A percentile compares a stretch with the other conserved stretches of the same genome.
phyloP scores from a whole-genome alignment of 139 green algal genomes.

The Chlamydomonas sp. region DNA sequence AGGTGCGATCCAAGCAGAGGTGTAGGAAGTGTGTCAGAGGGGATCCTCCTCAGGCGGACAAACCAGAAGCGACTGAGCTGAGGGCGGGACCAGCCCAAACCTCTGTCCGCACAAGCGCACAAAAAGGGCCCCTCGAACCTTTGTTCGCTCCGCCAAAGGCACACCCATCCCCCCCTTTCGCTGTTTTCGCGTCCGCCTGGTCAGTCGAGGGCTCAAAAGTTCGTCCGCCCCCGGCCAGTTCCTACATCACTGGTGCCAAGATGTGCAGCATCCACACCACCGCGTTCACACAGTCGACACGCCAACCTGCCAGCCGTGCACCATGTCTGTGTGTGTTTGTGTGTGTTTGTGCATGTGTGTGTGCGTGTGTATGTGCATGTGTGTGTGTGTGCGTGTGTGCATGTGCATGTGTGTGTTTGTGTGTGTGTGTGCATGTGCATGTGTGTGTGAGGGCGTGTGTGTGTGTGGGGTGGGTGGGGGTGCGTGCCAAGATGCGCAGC shows the following conservation, averaged over 20 bases:
- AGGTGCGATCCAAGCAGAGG: too few relatives aligned
- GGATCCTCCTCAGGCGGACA: too few relatives aligned
- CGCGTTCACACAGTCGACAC: constrained; percentile 8
- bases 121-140: too few relatives aligned
- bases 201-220: not conserved
- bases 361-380: too few relatives aligned
- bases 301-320: constrained; percentile 35
- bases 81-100: too few relatives aligned
- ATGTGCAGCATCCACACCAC: not conserved
- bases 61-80: constrained; percentile 15
- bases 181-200: constrained; percentile 32
- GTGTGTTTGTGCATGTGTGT: constrained; percentile 8
- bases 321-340: constrained; percentile 37
- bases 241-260: not conserved
- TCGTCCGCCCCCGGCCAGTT: not conserved
- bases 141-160: too few relatives aligned
- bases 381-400: constrained; percentile 28
- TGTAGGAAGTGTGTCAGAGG: too few relatives aligned
- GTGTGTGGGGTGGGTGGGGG: too few relatives aligned
- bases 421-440: too few relatives aligned
- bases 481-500: not conserved
- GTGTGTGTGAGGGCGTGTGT: too few relatives aligned
- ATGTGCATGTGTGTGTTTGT: constrained; percentile 31
- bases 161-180: too few relatives aligned
- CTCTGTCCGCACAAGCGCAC: too few relatives aligned